Conservation (phyloP, 1,284 basidiomycete species). For the Irpex sp. region DNA sequence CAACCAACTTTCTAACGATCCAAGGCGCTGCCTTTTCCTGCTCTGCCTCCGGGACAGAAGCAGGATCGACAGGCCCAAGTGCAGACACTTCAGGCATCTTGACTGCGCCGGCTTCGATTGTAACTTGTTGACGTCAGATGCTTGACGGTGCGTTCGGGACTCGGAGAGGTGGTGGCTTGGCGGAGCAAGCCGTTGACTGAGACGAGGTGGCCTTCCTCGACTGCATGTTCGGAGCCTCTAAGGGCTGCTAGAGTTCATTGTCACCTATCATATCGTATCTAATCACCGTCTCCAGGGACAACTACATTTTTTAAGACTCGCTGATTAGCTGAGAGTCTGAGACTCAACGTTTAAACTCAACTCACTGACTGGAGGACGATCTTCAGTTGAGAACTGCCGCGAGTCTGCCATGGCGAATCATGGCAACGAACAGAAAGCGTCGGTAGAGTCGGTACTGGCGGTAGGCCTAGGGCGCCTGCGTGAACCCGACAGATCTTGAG, state of each 20-base stretch:
- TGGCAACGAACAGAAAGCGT: neutral
- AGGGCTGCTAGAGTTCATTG: neutral
- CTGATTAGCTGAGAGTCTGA: neutral
- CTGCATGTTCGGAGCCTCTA: neutral
- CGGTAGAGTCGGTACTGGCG: neutral
- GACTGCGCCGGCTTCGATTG: neutral
- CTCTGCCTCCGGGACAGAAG: conserved; percentile 41
- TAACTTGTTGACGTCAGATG: neutral
- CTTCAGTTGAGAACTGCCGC: neutral
- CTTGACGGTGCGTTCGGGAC: neutral
- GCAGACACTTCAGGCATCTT: conserved; percentile 30
- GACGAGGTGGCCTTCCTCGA: neutral
- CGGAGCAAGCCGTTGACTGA: neutral
- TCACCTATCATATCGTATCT: neutral
- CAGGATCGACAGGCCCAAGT: conserved; percentile 53
- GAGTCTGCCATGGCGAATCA: neutral
- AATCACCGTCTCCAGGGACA: neutral
- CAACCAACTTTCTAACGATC: conserved; percentile 61
- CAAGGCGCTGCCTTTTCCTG: conserved; percentile 56
- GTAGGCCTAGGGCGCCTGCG: too few relatives aligned
- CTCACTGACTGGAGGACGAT: neutral
- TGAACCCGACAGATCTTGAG: neutral
- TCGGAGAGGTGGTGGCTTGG: conserved; percentile 1
- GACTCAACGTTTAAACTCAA: neutral
- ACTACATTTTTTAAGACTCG: neutral